Evolutionary conservation across 225 moss, liverwort and hornwort genomes (phyloP), one percentile per base, ranked within the genome.

Genomic region (Sphagnum tenellum): DNA sequence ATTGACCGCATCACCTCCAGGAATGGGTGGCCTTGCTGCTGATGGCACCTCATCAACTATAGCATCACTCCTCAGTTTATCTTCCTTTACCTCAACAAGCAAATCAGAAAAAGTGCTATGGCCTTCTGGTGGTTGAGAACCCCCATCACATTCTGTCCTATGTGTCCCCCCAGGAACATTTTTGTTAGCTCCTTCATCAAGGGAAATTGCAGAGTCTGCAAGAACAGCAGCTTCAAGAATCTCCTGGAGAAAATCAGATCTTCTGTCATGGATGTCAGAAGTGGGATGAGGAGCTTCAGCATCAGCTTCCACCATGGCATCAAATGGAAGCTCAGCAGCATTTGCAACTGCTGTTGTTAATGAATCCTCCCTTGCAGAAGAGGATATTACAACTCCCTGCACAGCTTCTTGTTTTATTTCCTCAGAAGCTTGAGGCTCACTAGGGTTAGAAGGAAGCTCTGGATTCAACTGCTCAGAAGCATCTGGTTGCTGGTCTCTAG

Each of bases 191-290:
- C 61, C 68, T n/a, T 76, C 84, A 58, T 71, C 68, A 59, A 78
- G 78, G 7, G 71, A 54, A 73, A 84, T 78, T 11, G 75, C 81
- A 5, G 78, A 59, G 62, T 84, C 84, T 44, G 80, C 71, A 51
- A 84, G 71, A 55, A 84, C 84, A 8, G 84, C 84, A 45, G 84
- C 80, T 64, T 84, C 84, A 5, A 84, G 63, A 57, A 84, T 84
- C 69, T 84, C 84, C 76, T 81, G 81, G 63, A 84, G 64, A 54
- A 81, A 84, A 69, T 84, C 84, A 52, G 81, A 78, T 67, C 84
- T 63, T 57, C 67, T 73, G 56, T 75, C 75, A 12, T 67, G 79
- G 51, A 63, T 57, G 10, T 64, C 70, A 44, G 68, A 52, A 9
- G 9, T 52, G 6, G 9, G 52, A 52, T 52, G 52, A 29, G 29